Conservation (phyloP, 2,329 filamentous ascomycete genomes). For the Aspergillus sp. region DNA sequence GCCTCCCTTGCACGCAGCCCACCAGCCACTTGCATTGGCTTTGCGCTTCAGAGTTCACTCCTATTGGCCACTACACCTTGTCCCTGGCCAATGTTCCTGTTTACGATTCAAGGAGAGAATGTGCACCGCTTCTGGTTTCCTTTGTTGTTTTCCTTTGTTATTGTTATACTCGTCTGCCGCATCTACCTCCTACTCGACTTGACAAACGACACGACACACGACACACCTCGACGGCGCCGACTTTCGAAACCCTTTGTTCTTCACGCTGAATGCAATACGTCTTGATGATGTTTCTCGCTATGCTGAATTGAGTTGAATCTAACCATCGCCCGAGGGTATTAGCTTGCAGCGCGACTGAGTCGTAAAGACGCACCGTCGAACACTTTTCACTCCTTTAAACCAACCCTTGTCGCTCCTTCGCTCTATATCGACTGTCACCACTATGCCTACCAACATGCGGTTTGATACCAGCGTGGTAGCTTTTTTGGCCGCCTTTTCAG, state of each 20-base stretch:
- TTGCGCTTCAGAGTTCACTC: neutral
- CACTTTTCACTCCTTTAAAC: conserved; percentile 21
- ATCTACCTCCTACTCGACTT: neutral
- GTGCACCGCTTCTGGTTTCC: conserved; percentile 12
- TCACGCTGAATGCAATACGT: neutral
- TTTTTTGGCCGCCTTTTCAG: conserved; percentile 35
- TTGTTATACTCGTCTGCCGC: conserved; percentile 18
- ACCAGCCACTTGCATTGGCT: conserved; percentile 16
- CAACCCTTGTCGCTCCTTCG: conserved; percentile 21
- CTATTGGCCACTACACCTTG: conserved; percentile 4
- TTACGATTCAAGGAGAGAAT: neutral
- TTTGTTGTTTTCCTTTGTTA: conserved; percentile 14
- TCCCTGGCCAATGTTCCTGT: neutral
- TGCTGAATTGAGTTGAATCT: conserved; percentile 9
- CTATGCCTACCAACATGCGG: conserved; percentile 24
- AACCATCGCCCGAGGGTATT: conserved; percentile 22
- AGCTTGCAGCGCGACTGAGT: conserved; percentile 21
- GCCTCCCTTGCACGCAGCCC: conserved; percentile 16
- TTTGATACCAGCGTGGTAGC: conserved; percentile 29
- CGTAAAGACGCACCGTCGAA: conserved; percentile 13
- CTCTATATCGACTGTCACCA: conserved; percentile 10
- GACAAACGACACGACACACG: neutral
- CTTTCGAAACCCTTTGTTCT: neutral
- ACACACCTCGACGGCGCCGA: conserved; percentile 1
- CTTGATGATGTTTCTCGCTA: conserved; percentile 4